Evolutionary conservation across 441 rosid species (phyloP).

Genomic region (Capsella rubella): DNA sequence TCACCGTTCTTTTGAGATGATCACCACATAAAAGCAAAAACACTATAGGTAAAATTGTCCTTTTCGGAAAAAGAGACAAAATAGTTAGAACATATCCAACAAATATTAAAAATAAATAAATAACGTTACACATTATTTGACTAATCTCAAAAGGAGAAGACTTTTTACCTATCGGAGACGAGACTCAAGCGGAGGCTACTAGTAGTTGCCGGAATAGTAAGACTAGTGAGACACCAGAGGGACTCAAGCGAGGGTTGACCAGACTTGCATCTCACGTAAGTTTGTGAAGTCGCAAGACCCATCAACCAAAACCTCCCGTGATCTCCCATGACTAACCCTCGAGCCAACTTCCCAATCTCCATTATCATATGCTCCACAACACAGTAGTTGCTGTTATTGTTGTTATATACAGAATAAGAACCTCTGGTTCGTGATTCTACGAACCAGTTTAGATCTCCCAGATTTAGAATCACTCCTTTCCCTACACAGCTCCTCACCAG

Average conservation of each 20-base stretch:
- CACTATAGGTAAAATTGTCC: slow-evolving; percentile 43
- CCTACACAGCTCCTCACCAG: slow-evolving; percentile 48
- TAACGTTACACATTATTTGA: not conserved
- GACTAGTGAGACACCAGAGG: slow-evolving; percentile 67
- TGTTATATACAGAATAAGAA: slow-evolving; percentile 42
- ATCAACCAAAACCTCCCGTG: slow-evolving; percentile 63
- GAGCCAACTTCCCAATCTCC: slow-evolving; percentile 62
- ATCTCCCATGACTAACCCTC: slow-evolving; percentile 51
- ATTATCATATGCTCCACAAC: slow-evolving; percentile 62
- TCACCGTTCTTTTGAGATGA: slow-evolving; percentile 45
- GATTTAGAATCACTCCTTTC: slow-evolving; percentile 54
- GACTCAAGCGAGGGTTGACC: slow-evolving; percentile 69
- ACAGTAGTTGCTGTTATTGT: slow-evolving; percentile 44
- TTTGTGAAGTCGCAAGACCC: slow-evolving; percentile 70
- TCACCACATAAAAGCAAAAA: slow-evolving; percentile 47
- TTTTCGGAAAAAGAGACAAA: slow-evolving; percentile 44
- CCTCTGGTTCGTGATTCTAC: slow-evolving; percentile 53
- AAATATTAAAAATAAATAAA: not conserved
- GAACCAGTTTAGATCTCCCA: slow-evolving; percentile 72
- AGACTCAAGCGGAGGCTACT: slow-evolving; percentile 79
- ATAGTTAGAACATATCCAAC: slow-evolving; percentile 40
- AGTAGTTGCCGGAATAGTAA: slow-evolving; percentile 72
- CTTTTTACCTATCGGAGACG: slow-evolving; percentile 72
- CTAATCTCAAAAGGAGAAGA: slow-evolving; percentile 12
- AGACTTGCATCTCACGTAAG: slow-evolving; percentile 67